phyloP scores from a whole-genome alignment of 768 basidiomycete species.

The Hortiboletus campestris region DNA sequence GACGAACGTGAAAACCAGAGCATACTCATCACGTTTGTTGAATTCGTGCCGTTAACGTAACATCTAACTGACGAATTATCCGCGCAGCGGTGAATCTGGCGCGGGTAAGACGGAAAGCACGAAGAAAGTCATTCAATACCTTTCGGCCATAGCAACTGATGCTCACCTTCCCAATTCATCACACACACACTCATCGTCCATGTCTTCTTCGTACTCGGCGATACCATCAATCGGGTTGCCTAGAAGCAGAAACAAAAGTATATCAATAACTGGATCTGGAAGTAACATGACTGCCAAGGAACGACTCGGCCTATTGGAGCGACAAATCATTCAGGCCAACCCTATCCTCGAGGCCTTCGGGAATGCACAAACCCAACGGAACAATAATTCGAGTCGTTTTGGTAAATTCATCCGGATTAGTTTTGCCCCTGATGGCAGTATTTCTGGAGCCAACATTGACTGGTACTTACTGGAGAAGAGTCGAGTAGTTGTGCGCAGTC shows the following conservation, averaged over 20 bases:
- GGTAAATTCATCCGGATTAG: constrained; percentile 97
- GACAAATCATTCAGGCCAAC: constrained; percentile 96
- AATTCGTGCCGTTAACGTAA: not conserved
- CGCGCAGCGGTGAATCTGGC: constrained; percentile 88
- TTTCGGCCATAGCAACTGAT: constrained; percentile 94
- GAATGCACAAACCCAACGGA: constrained; percentile 96
- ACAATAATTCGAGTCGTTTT: constrained; percentile 98
- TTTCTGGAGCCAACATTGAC: constrained; percentile 96
- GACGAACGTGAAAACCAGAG: constrained; percentile 97
- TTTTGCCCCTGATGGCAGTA: constrained; percentile 90
- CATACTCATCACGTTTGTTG: constrained; percentile 90
- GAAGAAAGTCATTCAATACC: constrained; percentile 99
- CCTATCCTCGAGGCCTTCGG: constrained; percentile 98
- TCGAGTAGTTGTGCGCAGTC: constrained; percentile 82
- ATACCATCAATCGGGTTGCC: constrained; percentile 71
- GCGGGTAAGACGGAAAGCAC: constrained; percentile 99
- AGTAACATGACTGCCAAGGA: constrained; percentile 59
- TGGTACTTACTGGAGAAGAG: constrained; percentile 99
- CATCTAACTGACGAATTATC: constrained; percentile 10
- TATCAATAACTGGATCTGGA: constrained; percentile 44
- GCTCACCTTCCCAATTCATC: constrained; percentile 54
- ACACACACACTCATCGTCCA: constrained; percentile 66
- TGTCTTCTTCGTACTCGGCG: constrained; percentile 51
- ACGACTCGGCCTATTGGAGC: constrained; percentile 83
- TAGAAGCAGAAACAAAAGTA: constrained; percentile 57